A percentile compares a stretch with the other conserved stretches of the same genome.
phyloP scores from a whole-genome alignment of 164 flowering plant genomes.

The Nymphaea colorata region DNA sequence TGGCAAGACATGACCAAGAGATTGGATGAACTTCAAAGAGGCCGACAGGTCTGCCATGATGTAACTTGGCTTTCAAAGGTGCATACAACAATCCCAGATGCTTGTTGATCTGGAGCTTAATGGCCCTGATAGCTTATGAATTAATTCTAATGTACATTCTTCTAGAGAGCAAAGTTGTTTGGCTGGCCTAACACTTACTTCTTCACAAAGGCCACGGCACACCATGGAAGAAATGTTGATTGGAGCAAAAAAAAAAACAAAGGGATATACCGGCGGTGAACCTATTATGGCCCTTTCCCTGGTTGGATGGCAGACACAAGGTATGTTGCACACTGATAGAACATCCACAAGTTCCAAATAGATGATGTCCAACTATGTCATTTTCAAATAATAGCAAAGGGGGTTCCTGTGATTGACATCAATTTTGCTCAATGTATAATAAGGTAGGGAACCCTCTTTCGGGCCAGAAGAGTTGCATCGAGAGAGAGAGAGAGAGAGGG shows the following conservation, averaged over 20 bases:
- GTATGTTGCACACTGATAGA: conserved; percentile 13
- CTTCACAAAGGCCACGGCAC: conserved; percentile 33
- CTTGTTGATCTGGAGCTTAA: no score
- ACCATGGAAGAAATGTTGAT: conserved; percentile 38
- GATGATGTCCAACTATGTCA: no score
- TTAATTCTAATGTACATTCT: neutral
- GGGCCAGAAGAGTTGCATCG: no score
- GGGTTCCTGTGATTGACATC: no score
- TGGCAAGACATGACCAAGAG: conserved; percentile 21
- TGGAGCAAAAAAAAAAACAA: conserved; percentile 14
- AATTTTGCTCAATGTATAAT: no score
- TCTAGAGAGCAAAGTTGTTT: conserved; percentile 22
- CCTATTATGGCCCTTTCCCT: conserved; percentile 32
- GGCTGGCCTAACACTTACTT: conserved; percentile 51
- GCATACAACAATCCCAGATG: conserved; percentile 3
- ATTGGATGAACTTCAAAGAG: conserved; percentile 28
- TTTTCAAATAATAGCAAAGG: no score
- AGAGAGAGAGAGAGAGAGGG: no score
- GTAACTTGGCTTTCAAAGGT: conserved; percentile 56
- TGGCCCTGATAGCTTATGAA: neutral
- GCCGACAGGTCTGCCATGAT: conserved; percentile 27
- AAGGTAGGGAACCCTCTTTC: no score
- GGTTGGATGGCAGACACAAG: conserved; percentile 45
- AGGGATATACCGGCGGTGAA: conserved; percentile 23
- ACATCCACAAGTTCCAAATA: no score